Evolutionary conservation across 1,284 basidiomycete genomes (phyloP), one percentile per base, ranked within the genome.

Genomic region (Cutaneotrichosporon sp.): DNA sequence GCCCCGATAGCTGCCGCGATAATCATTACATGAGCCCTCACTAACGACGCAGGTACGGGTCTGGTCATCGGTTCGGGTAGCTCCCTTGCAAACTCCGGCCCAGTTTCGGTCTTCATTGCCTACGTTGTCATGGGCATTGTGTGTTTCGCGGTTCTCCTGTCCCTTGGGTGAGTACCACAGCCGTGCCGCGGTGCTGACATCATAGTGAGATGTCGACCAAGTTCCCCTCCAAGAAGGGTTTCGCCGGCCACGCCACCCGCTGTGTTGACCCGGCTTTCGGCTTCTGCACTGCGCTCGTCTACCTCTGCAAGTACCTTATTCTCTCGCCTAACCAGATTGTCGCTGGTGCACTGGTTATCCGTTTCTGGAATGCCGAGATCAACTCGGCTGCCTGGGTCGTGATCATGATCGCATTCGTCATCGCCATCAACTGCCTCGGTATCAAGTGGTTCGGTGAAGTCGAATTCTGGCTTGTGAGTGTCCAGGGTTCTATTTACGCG

Each of bases 391-490:
- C 71, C 3, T 82, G 78, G 75, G 74, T 79, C 56, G 67, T 76
- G 1, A 76, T 83, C 63, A 73, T 81, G 53, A 76, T 82, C 64
- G 71, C 72, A 21, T 69, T 77, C n/a, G 67, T 67, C 32, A 40
- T 65, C 18, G 58, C 64, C 26, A 65, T 70, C 82, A 93, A 93
- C 76, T 84, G 92, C 53, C 87, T 91, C 67, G 89, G 89, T 65
- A 88, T 90, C 60, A 71, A 76, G 61, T 86, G 83, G 73, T 89
- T 88, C 67, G 89, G 88, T 72, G 88, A 90, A 83, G 83, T 86
- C 13, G 90, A 91, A 40, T 56, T 56, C 36, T 56, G 55, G 55
- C 53, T 38, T 22, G 77, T 75, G 58, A 73, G 72, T 72, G 18
- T 22, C 26, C 18, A 11, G 6, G 5, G 22, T 38, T 2, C 22